Percentiles rank a stretch among this genome's conserved stretches.
Evolutionary conservation across 805 yeast species (phyloP).

Genomic region (Lipomyces kockii): DNA sequence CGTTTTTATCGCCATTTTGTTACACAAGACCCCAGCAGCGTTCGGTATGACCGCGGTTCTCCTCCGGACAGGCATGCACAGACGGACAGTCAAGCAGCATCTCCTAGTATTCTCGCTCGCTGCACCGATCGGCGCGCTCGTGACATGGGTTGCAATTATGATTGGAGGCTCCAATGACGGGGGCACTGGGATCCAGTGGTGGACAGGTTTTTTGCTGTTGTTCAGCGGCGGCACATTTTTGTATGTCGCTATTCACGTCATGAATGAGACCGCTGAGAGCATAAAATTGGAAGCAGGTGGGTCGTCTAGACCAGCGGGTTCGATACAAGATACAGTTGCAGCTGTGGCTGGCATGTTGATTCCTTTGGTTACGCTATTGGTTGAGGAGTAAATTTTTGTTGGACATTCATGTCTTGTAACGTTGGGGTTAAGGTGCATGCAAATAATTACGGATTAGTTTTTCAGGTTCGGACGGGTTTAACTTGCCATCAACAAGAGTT

Average conservation of each 20-base stretch:
- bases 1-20: conserved; percentile 63
- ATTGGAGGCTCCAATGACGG: conserved; percentile 41
- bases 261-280: conserved; percentile 47
- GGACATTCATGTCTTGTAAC: neutral
- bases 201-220: conserved; percentile 60
- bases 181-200: conserved; percentile 43
- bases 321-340: conserved; percentile 36
- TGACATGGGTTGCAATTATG: conserved; percentile 52
- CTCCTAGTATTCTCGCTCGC: conserved; percentile 58
- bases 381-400: conserved; percentile 38
- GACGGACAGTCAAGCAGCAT: conserved; percentile 51
- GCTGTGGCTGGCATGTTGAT: conserved; percentile 44
- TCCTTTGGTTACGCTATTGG: conserved; percentile 43
- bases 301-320: conserved; percentile 8
- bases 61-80: conserved; percentile 47
- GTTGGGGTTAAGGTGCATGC: neutral
- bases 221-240: conserved; percentile 76
- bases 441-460: neutral
- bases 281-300: conserved; percentile 15
- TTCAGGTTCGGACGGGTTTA: neutral
- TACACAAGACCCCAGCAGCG: conserved; percentile 77
- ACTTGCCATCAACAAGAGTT: neutral
- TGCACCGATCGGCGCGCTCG: conserved; percentile 66
- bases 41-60: conserved; percentile 67
- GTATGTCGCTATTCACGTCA: conserved; percentile 70